Conservation (phyloP, 768 basidiomycete species). For the Clathrus columnatus region DNA sequence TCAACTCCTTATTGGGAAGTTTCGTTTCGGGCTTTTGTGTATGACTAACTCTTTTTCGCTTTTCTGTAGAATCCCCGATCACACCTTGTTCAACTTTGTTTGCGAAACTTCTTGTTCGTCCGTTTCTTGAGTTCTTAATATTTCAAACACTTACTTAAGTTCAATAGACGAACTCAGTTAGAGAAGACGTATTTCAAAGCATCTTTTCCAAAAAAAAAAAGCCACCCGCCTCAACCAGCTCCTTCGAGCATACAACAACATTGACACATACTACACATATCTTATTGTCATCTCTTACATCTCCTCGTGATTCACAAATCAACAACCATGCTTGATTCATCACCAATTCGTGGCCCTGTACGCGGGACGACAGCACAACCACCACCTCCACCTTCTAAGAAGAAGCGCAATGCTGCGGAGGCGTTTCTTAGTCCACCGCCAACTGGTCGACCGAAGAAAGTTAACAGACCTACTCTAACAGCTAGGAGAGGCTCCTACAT, state of each 20-base stretch:
- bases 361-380: conserved; percentile 4
- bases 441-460: conserved; percentile 36
- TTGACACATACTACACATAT: too few relatives aligned
- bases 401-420: conserved; percentile 52
- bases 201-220: not conserved
- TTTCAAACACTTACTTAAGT: too few relatives aligned
- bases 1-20: too few relatives aligned
- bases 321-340: conserved; percentile 25
- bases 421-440: conserved; percentile 62
- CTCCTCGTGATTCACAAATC: too few relatives aligned
- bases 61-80: not conserved
- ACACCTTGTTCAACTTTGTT: too few relatives aligned
- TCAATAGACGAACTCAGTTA: too few relatives aligned
- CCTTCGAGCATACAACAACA: too few relatives aligned
- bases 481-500: conserved; percentile 22
- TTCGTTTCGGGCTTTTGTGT: too few relatives aligned
- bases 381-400: conserved; percentile 19
- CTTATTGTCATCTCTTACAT: too few relatives aligned
- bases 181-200: too few relatives aligned
- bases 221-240: not conserved
- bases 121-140: too few relatives aligned
- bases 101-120: too few relatives aligned
- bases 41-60: not conserved
- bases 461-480: not conserved
- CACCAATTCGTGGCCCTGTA: conserved; percentile 15